These are phyloP conservation scores for Neoboletus subvelutipes DNA, from an alignment of 768 basidiomycete genomes.

Conservation along the genomic window DNA sequence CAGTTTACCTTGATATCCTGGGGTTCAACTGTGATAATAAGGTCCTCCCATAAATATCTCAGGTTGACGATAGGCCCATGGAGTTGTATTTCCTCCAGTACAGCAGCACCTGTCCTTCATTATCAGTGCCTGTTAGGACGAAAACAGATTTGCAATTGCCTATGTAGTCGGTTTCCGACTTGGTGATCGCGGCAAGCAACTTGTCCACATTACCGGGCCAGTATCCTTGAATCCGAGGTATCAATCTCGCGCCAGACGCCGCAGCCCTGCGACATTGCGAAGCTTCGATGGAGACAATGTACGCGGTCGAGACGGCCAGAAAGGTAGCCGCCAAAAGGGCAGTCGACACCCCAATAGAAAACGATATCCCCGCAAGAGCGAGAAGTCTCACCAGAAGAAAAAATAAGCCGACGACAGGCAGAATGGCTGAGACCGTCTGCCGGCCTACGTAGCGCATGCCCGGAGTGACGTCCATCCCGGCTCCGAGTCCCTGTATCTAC, in stretches of 20 bases:
- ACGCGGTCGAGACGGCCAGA: constrained; percentile 1
- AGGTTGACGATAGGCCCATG: constrained; percentile 40
- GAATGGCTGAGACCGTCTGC: constrained; percentile 8
- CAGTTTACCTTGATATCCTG: constrained; percentile 42
- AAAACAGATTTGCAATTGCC: constrained; percentile 22
- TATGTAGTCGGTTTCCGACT: constrained; percentile 34
- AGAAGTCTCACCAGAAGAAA: constrained; percentile 14
- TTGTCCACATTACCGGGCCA: constrained; percentile 38
- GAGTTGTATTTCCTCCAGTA: constrained; percentile 24
- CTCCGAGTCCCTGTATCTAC: not conserved
- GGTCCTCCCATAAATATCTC: constrained; percentile 47
- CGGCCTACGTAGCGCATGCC: constrained; percentile 25
- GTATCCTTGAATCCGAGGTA: constrained; percentile 34
- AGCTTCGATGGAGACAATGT: constrained; percentile 1
- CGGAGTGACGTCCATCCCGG: constrained; percentile 10
- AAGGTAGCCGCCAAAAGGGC: constrained; percentile 4
- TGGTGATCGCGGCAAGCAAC: constrained; percentile 20
- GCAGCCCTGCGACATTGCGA: constrained; percentile 21
- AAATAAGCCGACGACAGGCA: constrained; percentile 14
- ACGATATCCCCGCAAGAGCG: constrained; percentile 7
- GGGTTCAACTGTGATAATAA: constrained; percentile 50
- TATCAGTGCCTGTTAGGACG: not conserved
- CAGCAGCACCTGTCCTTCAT: constrained; percentile 20
- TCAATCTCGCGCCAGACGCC: constrained; percentile 24
- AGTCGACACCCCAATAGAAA: constrained; percentile 4